Evolutionary conservation across 2,329 filamentous ascomycete species (phyloP).

Genomic region (Huntiella moniliformis): DNA sequence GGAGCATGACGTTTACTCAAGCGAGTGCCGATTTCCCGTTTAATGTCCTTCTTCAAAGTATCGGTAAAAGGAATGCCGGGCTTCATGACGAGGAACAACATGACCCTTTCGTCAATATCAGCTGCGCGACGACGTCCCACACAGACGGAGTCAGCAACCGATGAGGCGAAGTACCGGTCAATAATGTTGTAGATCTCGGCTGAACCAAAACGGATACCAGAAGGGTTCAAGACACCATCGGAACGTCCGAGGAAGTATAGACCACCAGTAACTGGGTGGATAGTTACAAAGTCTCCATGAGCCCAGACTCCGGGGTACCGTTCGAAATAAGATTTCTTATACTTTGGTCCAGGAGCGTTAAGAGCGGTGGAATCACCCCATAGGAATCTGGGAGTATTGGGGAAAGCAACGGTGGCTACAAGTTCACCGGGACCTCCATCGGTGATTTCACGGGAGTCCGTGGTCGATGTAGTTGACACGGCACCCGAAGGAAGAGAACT

Average conservation of each 20-base stretch:
- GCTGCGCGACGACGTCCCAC: conserved; percentile 53
- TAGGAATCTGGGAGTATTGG: conserved; percentile 53
- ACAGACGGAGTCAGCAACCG: conserved; percentile 54
- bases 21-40: conserved; percentile 44
- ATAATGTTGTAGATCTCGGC: conserved; percentile 64
- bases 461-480: conserved; percentile 20
- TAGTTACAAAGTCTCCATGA: conserved; percentile 58
- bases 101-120: conserved; percentile 34
- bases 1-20: conserved; percentile 60
- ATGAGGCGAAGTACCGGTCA: conserved; percentile 42
- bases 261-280: conserved; percentile 48
- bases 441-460: conserved; percentile 19
- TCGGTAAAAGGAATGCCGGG: conserved; percentile 36
- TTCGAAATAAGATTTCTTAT: conserved; percentile 40
- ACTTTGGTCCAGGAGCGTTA: conserved; percentile 31
- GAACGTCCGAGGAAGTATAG: conserved; percentile 50
- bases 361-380: conserved; percentile 30
- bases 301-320: conserved; percentile 55
- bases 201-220: conserved; percentile 60
- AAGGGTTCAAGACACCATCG: conserved; percentile 66
- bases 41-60: conserved; percentile 38
- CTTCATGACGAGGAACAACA: conserved; percentile 37
- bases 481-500: conserved; percentile 24
- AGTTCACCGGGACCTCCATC: conserved; percentile 55
- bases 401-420: conserved; percentile 51